A percentile compares a stretch with the other conserved stretches of the same genome.
Conservation (phyloP, 768 basidiomycete genomes). For the Terana coerulea region DNA sequence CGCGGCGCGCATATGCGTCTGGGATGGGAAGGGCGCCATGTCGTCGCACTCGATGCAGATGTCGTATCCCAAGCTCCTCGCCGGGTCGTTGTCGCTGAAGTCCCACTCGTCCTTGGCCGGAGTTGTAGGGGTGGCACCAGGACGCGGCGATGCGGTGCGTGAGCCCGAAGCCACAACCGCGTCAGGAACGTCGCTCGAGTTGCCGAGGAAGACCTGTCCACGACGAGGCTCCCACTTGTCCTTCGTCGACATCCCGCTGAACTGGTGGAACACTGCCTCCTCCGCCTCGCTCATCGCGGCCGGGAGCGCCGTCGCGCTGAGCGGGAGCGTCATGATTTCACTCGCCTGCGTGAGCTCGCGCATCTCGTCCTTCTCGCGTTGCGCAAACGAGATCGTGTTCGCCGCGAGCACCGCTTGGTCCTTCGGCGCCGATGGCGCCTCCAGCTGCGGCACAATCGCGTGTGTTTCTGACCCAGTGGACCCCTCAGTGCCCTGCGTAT, state of each 20-base stretch:
- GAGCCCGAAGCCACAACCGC: slow-evolving; percentile 1
- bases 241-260: slow-evolving; percentile 33
- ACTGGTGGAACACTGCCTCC: slow-evolving; percentile 26
- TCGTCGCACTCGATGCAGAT: slow-evolving; percentile 90
- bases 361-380: slow-evolving; percentile 88
- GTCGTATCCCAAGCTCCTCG: slow-evolving; percentile 65
- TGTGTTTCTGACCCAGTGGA: slow-evolving; percentile 4
- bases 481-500: slow-evolving; percentile 8
- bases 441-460: background rate
- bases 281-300: slow-evolving; percentile 27
- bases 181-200: slow-evolving; percentile 71
- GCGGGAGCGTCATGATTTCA: slow-evolving; percentile 46
- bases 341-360: slow-evolving; percentile 78
- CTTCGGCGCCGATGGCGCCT: background rate
- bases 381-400: slow-evolving; percentile 78
- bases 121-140: background rate
- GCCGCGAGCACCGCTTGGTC: slow-evolving; percentile 17
- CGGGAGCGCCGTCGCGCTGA: no score
- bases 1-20: slow-evolving; percentile 62
- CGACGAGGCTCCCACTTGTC: slow-evolving; percentile 50
- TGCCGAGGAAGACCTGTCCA: slow-evolving; percentile 79
- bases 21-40: slow-evolving; percentile 67
- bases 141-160: background rate
- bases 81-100: slow-evolving; percentile 38
- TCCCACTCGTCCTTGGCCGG: slow-evolving; percentile 31